phyloP scores from a whole-genome alignment of 2,329 filamentous ascomycete genomes.

The Ophiostoma himal-ulmi region DNA sequence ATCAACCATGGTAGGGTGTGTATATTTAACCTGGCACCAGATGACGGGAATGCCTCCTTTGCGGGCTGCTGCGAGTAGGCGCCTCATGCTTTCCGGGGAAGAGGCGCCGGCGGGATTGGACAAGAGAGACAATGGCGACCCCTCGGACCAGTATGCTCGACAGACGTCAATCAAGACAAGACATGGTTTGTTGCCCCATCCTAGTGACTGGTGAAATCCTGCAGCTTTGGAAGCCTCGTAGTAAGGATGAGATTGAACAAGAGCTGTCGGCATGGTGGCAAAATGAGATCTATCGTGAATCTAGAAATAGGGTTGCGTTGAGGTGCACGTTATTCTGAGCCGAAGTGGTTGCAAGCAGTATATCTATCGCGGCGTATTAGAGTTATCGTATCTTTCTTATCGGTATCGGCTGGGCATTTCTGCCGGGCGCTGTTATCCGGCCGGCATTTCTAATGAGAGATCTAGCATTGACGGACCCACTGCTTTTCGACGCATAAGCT shows the following conservation, averaged over 20 bases:
- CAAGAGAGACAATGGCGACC: constrained; percentile 38
- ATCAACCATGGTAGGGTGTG: constrained; percentile 39
- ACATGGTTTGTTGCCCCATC: constrained; percentile 40
- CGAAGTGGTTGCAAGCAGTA: not conserved
- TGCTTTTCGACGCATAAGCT: not conserved
- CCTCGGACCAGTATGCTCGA: constrained; percentile 41
- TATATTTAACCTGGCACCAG: constrained; percentile 42
- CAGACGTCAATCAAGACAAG: constrained; percentile 44
- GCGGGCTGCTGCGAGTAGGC: constrained; percentile 38
- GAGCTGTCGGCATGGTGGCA: constrained; percentile 14
- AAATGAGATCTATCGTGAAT: not conserved
- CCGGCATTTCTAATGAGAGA: not conserved
- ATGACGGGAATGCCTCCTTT: constrained; percentile 35
- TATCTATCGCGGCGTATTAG: not conserved
- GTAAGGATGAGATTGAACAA: constrained; percentile 20
- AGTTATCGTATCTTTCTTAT: not conserved
- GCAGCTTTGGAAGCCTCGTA: constrained; percentile 30
- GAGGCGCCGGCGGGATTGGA: constrained; percentile 34
- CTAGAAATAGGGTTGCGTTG: not conserved
- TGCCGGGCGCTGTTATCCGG: constrained; percentile 1
- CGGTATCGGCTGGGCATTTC: not conserved
- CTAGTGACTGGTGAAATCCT: constrained; percentile 39
- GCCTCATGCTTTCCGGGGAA: constrained; percentile 36
- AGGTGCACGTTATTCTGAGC: not conserved
- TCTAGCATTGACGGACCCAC: not conserved